Percentiles rank a stretch among this genome's conserved stretches.
Evolutionary conservation across 257 asterid genomes (phyloP).

Genomic region (Echium plantagineum): DNA sequence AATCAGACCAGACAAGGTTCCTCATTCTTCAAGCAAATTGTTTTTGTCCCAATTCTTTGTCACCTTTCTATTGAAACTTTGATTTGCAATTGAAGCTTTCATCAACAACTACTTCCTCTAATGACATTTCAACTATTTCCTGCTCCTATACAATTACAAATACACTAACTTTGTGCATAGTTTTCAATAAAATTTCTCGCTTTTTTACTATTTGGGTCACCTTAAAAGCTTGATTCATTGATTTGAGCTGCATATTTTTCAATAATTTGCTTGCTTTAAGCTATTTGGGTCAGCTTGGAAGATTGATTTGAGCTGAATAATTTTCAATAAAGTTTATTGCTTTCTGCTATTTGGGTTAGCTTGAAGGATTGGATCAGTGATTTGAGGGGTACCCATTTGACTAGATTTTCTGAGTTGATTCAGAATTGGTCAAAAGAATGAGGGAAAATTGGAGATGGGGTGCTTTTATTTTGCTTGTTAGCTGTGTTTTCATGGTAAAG

Average conservation of each 20-base stretch:
- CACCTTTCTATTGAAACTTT: constrained; percentile 14
- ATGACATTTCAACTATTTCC: too few species aligned
- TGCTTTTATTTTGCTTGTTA: constrained; percentile 11
- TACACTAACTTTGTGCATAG: too few species aligned
- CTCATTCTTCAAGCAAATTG: constrained; percentile 19
- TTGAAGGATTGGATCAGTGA: constrained; percentile 7
- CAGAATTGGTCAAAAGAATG: neutral
- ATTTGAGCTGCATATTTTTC: constrained; percentile 16
- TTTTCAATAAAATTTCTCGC: too few species aligned
- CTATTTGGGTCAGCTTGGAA: too few species aligned
- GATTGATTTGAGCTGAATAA: neutral
- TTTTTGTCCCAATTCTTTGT: constrained; percentile 15
- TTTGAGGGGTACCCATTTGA: constrained; percentile 4
- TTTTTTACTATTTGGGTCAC: too few species aligned
- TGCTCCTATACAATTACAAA: too few species aligned
- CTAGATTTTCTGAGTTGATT: neutral
- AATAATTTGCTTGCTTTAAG: constrained; percentile 20
- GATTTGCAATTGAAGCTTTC: constrained; percentile 22
- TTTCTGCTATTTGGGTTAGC: constrained; percentile 7
- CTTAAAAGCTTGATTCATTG: too few species aligned
- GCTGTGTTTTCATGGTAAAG: neutral
- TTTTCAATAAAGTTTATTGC: neutral
- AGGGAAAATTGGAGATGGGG: constrained; percentile 21
- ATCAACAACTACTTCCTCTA: too few species aligned
- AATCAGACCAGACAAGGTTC: constrained; percentile 9